Evolutionary conservation across 257 asterid genomes (phyloP), one percentile per base, ranked within the genome.

Genomic region (Marsdenia floribunda): DNA sequence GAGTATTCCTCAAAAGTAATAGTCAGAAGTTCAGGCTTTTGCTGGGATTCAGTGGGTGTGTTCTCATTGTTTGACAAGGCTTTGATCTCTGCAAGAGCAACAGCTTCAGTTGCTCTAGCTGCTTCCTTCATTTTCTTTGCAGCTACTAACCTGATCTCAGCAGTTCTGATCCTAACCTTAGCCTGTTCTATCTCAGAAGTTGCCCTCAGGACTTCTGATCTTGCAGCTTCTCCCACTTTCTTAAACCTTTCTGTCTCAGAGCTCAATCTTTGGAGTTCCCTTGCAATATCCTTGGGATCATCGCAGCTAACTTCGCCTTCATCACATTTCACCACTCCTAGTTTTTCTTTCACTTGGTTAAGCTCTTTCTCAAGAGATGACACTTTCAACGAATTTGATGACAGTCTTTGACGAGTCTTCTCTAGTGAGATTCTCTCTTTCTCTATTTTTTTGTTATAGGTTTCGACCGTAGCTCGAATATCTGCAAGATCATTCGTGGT

Each of bases 71-170:
- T 83, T 7, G 91, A 83, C 16, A 94, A 19, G 3, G 93, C 93
- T 83, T 87, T 89, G 74, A 90, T 91, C 78, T 95, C 98, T 2
- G 96, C 94, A 24, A 87, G 87, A 26, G 96, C 96, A 60, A 86
- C 86, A 26, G 96, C 96, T 85, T 95, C 98, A 10, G 96, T 79
- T 47, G 96, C 97, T 73, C 84, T 84, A 10, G 99, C 97, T 0
- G 99, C 99, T 76, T 83, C 91, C 84, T 94, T 91, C 96, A 92
- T 92, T 78, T 81, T 95, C 79, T 77, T 92, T 38, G 99, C 98
- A 2, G 96, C 97, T 35, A 88, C 75, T 79, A 92, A 76, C 82
- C 91, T 82, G 61, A 84, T 86, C 85, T 89, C 96, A 1, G 96
- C 91, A 11, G 91, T 90, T 82, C 82, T 88, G 40, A 90, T 88